Evolutionary conservation across 441 rosid genomes (phyloP).

Genomic region (Codiaeum variegatum): DNA sequence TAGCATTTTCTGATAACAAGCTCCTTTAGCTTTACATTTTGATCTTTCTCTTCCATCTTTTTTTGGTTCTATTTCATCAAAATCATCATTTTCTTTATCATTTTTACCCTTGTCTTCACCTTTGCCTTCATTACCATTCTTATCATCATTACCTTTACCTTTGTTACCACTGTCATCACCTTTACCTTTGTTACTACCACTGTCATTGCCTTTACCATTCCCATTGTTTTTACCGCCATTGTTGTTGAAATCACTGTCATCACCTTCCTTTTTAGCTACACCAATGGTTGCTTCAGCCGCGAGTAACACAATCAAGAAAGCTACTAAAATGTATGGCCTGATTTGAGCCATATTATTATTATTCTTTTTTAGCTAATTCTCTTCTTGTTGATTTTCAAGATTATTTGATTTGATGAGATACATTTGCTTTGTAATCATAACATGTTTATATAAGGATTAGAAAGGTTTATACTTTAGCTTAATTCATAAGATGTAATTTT

Average conservation of each 20-base stretch:
- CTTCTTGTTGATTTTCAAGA: constrained; percentile 16
- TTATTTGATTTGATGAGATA: neutral
- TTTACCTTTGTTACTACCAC: neutral
- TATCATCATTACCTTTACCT: constrained; percentile 13
- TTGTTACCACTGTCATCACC: neutral
- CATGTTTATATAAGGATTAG: constrained; percentile 22
- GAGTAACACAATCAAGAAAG: constrained; percentile 35
- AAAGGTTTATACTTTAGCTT: neutral
- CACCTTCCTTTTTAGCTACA: constrained; percentile 11
- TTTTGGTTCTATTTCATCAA: constrained; percentile 28
- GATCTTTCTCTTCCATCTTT: constrained; percentile 46
- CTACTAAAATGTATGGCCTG: constrained; percentile 36
- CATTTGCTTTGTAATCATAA: neutral
- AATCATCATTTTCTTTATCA: constrained; percentile 19
- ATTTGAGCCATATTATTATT: constrained; percentile 30
- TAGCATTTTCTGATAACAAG: constrained; percentile 42
- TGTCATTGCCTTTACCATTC: neutral
- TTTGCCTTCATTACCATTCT: neutral
- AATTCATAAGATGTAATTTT: neutral
- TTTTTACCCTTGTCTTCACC: neutral
- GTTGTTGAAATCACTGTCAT: constrained; percentile 3
- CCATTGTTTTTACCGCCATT: neutral
- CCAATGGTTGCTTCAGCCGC: constrained; percentile 33
- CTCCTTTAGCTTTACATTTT: constrained; percentile 41
- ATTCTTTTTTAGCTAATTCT: neutral